Conservation (phyloP, 2,329 filamentous ascomycete species). For the Blumeria hordei region DNA sequence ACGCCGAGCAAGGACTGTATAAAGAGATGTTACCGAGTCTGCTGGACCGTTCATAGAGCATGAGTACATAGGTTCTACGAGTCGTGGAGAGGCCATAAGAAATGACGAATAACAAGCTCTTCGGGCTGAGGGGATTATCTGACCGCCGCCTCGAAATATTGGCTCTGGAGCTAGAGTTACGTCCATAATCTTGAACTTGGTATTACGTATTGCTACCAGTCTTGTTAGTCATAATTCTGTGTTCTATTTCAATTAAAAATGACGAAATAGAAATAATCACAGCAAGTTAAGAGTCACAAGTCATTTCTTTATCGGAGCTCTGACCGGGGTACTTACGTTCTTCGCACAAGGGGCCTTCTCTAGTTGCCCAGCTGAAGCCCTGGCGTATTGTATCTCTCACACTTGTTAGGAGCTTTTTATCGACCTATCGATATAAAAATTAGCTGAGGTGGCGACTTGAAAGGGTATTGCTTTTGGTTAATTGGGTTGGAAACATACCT, state of each 20-base stretch:
- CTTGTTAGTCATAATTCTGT: conserved; percentile 10
- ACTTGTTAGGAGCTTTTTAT: conserved; percentile 68
- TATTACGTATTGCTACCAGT: conserved; percentile 66
- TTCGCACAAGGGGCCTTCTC: conserved; percentile 91
- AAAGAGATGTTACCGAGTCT: conserved; percentile 67
- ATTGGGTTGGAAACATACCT: conserved; percentile 25
- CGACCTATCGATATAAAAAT: conserved; percentile 29
- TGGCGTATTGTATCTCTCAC: conserved; percentile 86
- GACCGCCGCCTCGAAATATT: conserved; percentile 84
- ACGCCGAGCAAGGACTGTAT: conserved; percentile 72
- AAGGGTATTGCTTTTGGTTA: no score
- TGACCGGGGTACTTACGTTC: conserved; percentile 44
- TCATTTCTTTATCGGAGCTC: no score
- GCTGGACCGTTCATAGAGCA: conserved; percentile 85
- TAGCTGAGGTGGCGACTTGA: conserved; percentile 11
- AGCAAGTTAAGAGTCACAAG: no score
- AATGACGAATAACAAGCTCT: conserved; percentile 90
- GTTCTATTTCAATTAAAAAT: background rate
- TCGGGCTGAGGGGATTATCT: conserved; percentile 88
- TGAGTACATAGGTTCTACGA: conserved; percentile 92
- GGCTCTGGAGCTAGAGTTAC: conserved; percentile 67
- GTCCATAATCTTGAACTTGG: conserved; percentile 91
- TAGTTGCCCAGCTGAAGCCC: conserved; percentile 87
- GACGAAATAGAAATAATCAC: no score
- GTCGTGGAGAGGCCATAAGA: conserved; percentile 80